Conservation (phyloP, 352 stramenopile species). For the Proteromonas lacertae region DNA sequence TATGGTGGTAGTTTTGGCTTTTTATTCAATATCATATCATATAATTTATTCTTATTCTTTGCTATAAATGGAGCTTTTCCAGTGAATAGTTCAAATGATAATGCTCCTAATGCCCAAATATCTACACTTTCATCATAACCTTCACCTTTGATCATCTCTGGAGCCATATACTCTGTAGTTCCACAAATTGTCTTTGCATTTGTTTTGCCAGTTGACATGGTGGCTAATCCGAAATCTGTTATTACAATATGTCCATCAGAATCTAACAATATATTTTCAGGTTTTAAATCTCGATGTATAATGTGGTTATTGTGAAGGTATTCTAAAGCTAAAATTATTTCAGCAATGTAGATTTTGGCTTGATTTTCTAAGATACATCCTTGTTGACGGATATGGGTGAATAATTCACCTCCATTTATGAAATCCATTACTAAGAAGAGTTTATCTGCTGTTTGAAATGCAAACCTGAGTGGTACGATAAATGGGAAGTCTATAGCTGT, state of each 20-base stretch:
- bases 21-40: no score
- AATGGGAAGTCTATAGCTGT: conserved; percentile 88
- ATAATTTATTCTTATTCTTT: no score
- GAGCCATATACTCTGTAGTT: conserved; percentile 15
- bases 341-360: conserved; percentile 45
- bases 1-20: no score
- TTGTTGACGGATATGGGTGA: conserved; percentile 48
- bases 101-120: not conserved
- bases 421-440: conserved; percentile 95
- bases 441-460: conserved; percentile 56
- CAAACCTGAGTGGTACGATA: conserved; percentile 77
- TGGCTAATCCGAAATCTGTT: conserved; percentile 74
- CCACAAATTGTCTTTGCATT: conserved; percentile 13
- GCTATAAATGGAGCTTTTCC: no score
- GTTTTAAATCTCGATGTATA: no score
- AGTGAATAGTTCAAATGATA: no score
- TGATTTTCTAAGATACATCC: conserved; percentile 53
- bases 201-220: conserved; percentile 14
- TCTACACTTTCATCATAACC: not conserved
- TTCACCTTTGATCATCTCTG: not conserved
- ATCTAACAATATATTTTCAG: no score
- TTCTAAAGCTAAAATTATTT: conserved; percentile 85
- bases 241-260: conserved; percentile 61
- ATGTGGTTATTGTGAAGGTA: conserved; percentile 83
- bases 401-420: conserved; percentile 75